Evolutionary conservation across 2,329 filamentous ascomycete species (phyloP).

Genomic region (Fusarium humuli): DNA sequence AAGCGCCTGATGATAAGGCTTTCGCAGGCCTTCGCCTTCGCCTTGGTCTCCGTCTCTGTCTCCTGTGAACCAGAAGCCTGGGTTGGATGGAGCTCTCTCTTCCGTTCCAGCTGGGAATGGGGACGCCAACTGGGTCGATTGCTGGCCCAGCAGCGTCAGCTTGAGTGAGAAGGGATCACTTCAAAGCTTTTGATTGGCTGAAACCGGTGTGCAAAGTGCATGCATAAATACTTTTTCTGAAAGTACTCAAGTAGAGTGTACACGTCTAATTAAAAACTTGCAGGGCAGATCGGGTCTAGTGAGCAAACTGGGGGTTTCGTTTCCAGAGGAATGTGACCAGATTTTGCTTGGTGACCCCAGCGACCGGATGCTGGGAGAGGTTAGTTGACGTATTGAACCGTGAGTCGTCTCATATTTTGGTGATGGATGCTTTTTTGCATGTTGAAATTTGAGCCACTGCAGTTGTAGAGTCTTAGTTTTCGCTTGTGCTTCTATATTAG

Average conservation of each 20-base stretch:
- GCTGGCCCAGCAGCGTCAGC: constrained; percentile 36
- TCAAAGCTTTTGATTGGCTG: constrained; percentile 14
- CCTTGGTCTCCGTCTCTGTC: background rate
- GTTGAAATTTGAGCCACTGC: background rate
- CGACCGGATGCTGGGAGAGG: constrained; percentile 29
- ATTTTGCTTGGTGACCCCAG: constrained; percentile 40
- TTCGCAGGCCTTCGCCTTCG: background rate
- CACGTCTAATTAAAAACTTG: constrained; percentile 34
- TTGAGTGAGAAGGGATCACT: constrained; percentile 18
- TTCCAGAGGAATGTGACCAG: constrained; percentile 45
- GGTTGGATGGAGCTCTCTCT: constrained; percentile 1
- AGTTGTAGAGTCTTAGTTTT: background rate
- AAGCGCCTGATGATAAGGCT: background rate
- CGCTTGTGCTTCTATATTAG: background rate
- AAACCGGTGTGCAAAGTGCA: constrained; percentile 41
- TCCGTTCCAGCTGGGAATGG: constrained; percentile 4
- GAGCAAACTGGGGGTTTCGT: constrained; percentile 31
- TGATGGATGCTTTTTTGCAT: constrained; percentile 4
- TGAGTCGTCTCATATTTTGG: constrained; percentile 18
- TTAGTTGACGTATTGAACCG: constrained; percentile 17
- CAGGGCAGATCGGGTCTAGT: constrained; percentile 34
- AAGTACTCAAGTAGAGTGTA: constrained; percentile 25
- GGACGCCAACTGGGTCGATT: constrained; percentile 15
- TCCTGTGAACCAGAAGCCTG: constrained; percentile 3
- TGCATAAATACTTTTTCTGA: constrained; percentile 42